Evolutionary conservation across 2,329 filamentous ascomycete genomes (phyloP).

Genomic region (Aspergillus sp.): DNA sequence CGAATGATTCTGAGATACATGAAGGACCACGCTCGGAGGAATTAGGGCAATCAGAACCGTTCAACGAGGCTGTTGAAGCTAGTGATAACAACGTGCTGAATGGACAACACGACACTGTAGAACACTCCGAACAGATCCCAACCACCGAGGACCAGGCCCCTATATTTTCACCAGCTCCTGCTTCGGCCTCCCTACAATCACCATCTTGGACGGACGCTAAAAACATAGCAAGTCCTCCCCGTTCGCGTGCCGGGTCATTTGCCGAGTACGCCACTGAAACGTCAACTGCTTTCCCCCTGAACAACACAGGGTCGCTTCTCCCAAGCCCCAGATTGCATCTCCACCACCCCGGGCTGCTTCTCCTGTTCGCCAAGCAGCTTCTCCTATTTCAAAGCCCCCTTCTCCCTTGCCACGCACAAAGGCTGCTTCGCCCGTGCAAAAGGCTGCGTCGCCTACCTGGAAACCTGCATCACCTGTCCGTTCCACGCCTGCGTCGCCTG

Average conservation of each 20-base stretch:
- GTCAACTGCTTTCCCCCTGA: not conserved
- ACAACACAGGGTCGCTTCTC: not conserved
- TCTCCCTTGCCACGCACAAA: not conserved
- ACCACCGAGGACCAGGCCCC: conserved; percentile 19
- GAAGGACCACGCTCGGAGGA: conserved; percentile 10
- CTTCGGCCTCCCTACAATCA: conserved; percentile 23
- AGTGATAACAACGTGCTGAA: conserved; percentile 4
- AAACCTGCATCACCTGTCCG: not conserved
- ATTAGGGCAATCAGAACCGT: conserved; percentile 5
- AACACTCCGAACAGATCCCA: conserved; percentile 12
- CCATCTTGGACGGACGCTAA: conserved; percentile 26
- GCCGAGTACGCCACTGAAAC: not conserved
- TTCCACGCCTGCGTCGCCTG: conserved; percentile 7
- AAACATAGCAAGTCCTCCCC: conserved; percentile 21
- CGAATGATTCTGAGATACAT: conserved; percentile 8
- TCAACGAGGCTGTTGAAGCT: conserved; percentile 5
- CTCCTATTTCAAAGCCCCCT: not conserved
- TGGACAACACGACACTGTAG: conserved; percentile 6
- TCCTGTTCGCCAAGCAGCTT: not conserved
- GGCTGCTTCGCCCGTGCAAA: conserved; percentile 6
- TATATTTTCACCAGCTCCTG: conserved; percentile 17
- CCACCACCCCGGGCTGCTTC: too few species aligned
- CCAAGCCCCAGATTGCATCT: not conserved
- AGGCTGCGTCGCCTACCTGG: conserved; percentile 6
- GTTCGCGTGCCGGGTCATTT: conserved; percentile 8